A percentile compares a stretch with the other conserved stretches of the same genome.
phyloP scores from a whole-genome alignment of 306 rosid genomes.

The Echinosophora koreensis region DNA sequence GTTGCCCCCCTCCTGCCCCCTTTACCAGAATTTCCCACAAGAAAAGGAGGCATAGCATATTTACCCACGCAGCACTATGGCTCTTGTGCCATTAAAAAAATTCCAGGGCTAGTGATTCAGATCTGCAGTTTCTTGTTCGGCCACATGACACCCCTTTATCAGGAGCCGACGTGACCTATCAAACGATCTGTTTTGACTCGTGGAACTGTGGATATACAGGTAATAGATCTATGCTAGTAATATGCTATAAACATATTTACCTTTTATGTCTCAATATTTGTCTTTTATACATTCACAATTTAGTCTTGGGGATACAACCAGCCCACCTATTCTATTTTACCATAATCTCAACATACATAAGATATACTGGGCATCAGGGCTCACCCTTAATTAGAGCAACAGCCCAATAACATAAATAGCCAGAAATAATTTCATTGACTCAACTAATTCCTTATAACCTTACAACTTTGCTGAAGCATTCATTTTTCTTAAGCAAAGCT shows the following conservation, averaged over 20 bases:
- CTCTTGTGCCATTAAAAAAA: neutral
- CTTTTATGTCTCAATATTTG: neutral
- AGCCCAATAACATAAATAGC: too few relatives aligned
- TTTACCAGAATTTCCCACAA: neutral
- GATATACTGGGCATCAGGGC: too few relatives aligned
- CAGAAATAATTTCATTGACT: too few relatives aligned
- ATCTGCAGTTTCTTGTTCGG: neutral
- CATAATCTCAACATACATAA: too few relatives aligned
- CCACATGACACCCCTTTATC: neutral
- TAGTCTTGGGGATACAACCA: too few relatives aligned
- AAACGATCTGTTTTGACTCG: neutral
- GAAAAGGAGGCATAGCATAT: neutral
- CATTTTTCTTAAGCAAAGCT: too few relatives aligned
- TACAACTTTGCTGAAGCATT: too few relatives aligned
- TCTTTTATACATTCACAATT: neutral
- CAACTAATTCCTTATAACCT: too few relatives aligned
- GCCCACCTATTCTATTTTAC: too few relatives aligned
- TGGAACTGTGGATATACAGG: neutral
- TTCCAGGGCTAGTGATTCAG: neutral
- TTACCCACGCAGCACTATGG: neutral
- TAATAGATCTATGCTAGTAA: neutral
- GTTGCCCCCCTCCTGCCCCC: neutral
- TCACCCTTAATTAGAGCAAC: too few relatives aligned
- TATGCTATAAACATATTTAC: neutral
- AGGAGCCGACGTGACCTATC: neutral